Base-by-base conservation (phyloP, 306 rosid genomes). In the Trifolium repens region DNA sequence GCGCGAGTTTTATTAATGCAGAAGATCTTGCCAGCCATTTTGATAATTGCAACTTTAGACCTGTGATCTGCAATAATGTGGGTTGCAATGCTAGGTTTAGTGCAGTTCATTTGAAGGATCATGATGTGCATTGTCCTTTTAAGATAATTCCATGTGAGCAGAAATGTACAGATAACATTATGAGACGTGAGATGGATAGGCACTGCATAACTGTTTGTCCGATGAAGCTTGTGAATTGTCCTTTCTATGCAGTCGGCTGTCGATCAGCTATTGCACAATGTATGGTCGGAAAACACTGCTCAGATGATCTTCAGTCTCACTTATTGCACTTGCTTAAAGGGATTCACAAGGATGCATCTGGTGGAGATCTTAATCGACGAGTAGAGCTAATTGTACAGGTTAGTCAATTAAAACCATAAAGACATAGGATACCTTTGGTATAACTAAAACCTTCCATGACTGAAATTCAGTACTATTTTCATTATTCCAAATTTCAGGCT, bases 121-220 rank as follows among this genome's bases (percentile, higher is more conserved):
- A 94, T 78, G 97, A 88, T 72, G 86, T 81, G 6, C 8, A 39
- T 67, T 94, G 97, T 77, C 91, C 90, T 26, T 90, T 88, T 74
- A 91, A 91, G 89, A 85, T 91, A 57, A 89, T 94, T 83, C 78
- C 84, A 1, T 91, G 98, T 79, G 97, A 94, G 58, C 97, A 94
- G 64, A 86, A 82, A 78, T 94, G 98, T 80, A 78, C 83, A 0
- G 78, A 75, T 10, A 77, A 9, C 52, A 72, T 94, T 49, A 87
- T 85, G 93, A 86, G 98, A 71, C 94, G 93, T 4, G 90, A 90
- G 9, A 91, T 94, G 98, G 98, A 94, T 72, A 81, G 93, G 27
- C 98, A 94, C 83, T 91, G 98, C 76, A 80, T 94, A 65, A 91
- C 98, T 4, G 81, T 79, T 27, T 94, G 98, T 86, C 84, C 94